Conservation (phyloP, 768 basidiomycete species). For the Calvatia gigantea region DNA sequence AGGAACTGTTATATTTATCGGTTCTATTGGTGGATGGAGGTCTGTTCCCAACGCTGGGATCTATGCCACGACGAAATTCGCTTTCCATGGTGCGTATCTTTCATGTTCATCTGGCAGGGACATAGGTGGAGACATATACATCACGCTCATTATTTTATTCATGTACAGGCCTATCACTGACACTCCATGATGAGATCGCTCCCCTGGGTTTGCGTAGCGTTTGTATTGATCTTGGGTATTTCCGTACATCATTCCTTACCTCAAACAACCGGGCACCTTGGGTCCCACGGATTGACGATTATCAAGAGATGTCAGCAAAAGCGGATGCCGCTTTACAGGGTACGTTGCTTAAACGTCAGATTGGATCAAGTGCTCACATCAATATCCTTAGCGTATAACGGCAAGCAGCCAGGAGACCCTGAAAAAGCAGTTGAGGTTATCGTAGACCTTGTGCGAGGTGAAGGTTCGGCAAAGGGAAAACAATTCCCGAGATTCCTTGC, state of each 20-base stretch:
- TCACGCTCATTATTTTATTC: too few relatives aligned
- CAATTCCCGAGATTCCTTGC: conserved; percentile 23
- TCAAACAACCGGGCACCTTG: conserved; percentile 25
- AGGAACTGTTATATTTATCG: conserved; percentile 41
- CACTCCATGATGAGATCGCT: conserved; percentile 32
- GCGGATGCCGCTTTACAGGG: conserved; percentile 24
- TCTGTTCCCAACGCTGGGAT: conserved; percentile 29
- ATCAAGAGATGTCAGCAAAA: conserved; percentile 21
- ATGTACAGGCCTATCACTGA: conserved; percentile 26
- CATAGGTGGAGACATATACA: too few relatives aligned
- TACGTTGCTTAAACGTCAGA: conserved; percentile 7
- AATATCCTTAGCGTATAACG: conserved; percentile 24
- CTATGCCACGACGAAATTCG: conserved; percentile 38
- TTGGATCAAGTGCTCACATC: neutral
- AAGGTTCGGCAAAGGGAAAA: conserved; percentile 29
- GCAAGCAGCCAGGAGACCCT: conserved; percentile 35
- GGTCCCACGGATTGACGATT: conserved; percentile 30
- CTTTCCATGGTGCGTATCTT: conserved; percentile 26
- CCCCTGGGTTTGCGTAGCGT: conserved; percentile 34
- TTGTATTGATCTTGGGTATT: conserved; percentile 37
- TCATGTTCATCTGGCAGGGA: too few relatives aligned
- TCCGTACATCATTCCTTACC: conserved; percentile 31
- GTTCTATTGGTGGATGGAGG: conserved; percentile 41
- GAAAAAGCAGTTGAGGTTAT: conserved; percentile 30
- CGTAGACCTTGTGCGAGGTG: conserved; percentile 28